Base-by-base conservation (phyloP, 306 rosid genomes). In the Myrica gale region DNA sequence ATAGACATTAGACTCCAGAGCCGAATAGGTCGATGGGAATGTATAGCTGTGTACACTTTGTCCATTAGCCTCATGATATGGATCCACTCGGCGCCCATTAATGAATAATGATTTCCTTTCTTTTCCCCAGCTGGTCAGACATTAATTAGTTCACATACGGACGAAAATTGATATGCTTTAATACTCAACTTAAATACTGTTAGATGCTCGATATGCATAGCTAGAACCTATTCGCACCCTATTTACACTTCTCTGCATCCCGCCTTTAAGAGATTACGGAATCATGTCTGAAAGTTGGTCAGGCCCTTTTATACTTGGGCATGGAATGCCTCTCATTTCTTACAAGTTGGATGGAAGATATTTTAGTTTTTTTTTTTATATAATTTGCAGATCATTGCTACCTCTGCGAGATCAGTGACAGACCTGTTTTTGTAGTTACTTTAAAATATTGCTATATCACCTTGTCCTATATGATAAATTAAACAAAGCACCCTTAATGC, bases 181-280 rank as follows among this genome's bases (percentile, higher is more conserved):
- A 42, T 17, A 17, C 41, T 66, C 32, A 66, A 41, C 16, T 65
- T 32, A 32, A 39, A 41, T 65, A 42, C 16, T 17, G 3, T 8
- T 66, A 9, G 15, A 66, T 42, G 0, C 70, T 37, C n/a, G 12
- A 66, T 17, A 13, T 39, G 58, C 63, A 58, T 44, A 9, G 60
- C 37, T 32, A 32, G 37, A 32, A 32, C 37, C 74, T 20, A 20
- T 21, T 56, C 26, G 58, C 17, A 5, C 47, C 15, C 45, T 55
- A 56, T 2, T 20, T 23, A 48, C 48, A 46, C 75, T 58, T 45
- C 12, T 11, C 13, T 58, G 76, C 70, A 56, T 41, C 75, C 75
- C 51, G 51, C 32, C 58, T 54, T 54, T 46, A 73, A 41, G 20
- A 6, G 58, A 77, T 43, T 9, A 45, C 8, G 53, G 80, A 77